Base-by-base conservation (phyloP, 2,329 filamentous ascomycete genomes). In the Pseudohalonectria lignicola region DNA sequence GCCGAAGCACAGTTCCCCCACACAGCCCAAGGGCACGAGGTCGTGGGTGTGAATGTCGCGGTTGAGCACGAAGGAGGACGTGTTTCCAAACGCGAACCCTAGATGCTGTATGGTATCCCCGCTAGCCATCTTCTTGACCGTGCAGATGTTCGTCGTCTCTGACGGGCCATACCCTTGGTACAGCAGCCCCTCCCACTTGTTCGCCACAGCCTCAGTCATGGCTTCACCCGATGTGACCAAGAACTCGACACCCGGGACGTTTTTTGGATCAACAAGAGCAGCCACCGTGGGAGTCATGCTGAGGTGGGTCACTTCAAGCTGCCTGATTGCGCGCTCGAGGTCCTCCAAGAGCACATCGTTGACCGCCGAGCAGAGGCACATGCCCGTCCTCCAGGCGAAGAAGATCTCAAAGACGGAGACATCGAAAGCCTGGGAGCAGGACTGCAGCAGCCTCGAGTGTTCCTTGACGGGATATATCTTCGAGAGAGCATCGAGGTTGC, bases 361-460 rank as follows among this genome's bases (percentile, higher is more conserved):
- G 1, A 67, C 72, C 0, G 78, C 81, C 2, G 82, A 75, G 51
- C 84, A 94, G 11, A 94, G 64, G 43, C 80, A 82, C 64, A 90
- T 85, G 4, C 86, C 86, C 25, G 70, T 69, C 34, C 74, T 72
- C 82, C 86, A 93, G 0, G 86, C 67, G 49, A 86, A 93, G 54
- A 94, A 90, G 12, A 93, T 88, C 50, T 94, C 87, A 52, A 93
- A 93, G 0, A 93, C 82, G 1, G 86, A 93, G 2, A 93, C 79
- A 51, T 93, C 85, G 51, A 93, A 94, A 0, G 81, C 82, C 51
- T 87, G 83, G 1, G 85, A 90, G 51, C 83, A 93, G 2, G 83
- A 76, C 56, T 94, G 87, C 0, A 94, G 63, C 23, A 94, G 63
- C n/a, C 77, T 71, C 1, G 77, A 72, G 1, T 57, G 48, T 1